Base-by-base conservation (phyloP, 2,329 filamentous ascomycete species). In the Aspergillus ochraceoroseus region DNA sequence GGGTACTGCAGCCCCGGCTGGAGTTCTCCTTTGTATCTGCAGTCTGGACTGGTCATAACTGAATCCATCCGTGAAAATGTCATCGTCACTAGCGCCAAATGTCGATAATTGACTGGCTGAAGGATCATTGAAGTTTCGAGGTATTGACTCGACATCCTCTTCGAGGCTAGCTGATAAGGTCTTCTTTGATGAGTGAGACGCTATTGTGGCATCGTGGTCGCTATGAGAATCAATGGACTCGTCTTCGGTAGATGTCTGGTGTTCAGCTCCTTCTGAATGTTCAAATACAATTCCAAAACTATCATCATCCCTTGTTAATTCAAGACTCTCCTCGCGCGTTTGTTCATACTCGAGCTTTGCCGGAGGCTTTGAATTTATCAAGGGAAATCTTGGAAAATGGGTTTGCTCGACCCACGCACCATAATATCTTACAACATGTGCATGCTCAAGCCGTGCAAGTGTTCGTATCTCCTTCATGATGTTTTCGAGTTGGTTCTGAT, bases 341-440 rank as follows among this genome's bases (percentile, higher is more conserved):
- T 35, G 14, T 6, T 57, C 56, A 25, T 44, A 37, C 6, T 32
- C 46, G 29, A 27, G 34, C 15, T 36, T 38, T n/a, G 30, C 33
- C 8, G 37, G 28, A 18, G 38, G 15, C 7, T 31, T 30, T 9
- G 42, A 43, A 9, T 31, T 29, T 8, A 48, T 30, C 7, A 42
- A 40, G 7, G 47, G 28, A 8, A 48, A 34, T 8, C 36, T 34
- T 20, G 51, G 38, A 28, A 54, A 18, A 42, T 61, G 70, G 23
- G 52, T 58, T 37, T 66, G 63, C 51, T 84, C 81, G 9, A 82
- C 67, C 81, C 81, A 85, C 9, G 76, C 76, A 36, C 73, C 72
- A 54, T 77, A 78, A 52, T 85, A 85, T 15, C 80, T 71, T 23
- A 84, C 80, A 40, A 85, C 74, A 54, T 84, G 82, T 4, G 70